A percentile compares a stretch with the other conserved stretches of the same genome.
phyloP scores from a whole-genome alignment of 108 stramenopile genomes.

The Epithemia pelagica region DNA sequence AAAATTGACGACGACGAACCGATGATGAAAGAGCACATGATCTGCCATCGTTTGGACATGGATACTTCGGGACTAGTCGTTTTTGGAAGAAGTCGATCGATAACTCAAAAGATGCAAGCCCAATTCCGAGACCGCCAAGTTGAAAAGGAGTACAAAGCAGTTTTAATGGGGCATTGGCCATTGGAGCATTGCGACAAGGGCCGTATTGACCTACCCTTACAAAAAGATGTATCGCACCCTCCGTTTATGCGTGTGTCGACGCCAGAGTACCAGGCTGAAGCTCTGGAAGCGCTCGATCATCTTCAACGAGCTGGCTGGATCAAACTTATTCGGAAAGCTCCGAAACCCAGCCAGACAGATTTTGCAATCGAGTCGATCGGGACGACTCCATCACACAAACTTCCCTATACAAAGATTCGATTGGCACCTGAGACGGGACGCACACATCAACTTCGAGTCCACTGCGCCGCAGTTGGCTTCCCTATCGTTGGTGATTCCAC shows the following conservation, averaged over 20 bases:
- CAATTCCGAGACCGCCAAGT: conserved; percentile 56
- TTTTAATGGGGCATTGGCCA: conserved; percentile 60
- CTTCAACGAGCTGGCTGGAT: conserved; percentile 58
- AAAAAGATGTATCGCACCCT: conserved; percentile 65
- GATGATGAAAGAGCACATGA: conserved; percentile 31
- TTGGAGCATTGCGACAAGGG: conserved; percentile 7
- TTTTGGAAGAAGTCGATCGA: conserved; percentile 36
- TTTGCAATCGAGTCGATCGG: conserved; percentile 36
- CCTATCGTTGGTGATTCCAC: conserved; percentile 81
- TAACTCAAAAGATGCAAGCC: conserved; percentile 46
- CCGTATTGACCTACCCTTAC: conserved; percentile 64
- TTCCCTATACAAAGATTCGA: conserved; percentile 56
- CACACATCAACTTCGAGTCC: conserved; percentile 85
- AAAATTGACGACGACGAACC: conserved; percentile 6
- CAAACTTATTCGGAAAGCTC: conserved; percentile 53
- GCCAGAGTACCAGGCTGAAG: conserved; percentile 44
- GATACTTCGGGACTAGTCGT: conserved; percentile 77
- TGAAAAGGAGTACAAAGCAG: conserved; percentile 59
- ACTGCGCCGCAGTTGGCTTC: conserved; percentile 79
- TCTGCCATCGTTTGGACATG: conserved; percentile 83
- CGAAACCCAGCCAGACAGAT: conserved; percentile 66
- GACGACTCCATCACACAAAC: not conserved
- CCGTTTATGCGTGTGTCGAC: conserved; percentile 84
- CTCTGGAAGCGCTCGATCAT: conserved; percentile 41
- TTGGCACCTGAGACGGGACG: conserved; percentile 61